phyloP scores from a whole-genome alignment of 176 grass and related monocot species.

The Thalia dealbata region DNA sequence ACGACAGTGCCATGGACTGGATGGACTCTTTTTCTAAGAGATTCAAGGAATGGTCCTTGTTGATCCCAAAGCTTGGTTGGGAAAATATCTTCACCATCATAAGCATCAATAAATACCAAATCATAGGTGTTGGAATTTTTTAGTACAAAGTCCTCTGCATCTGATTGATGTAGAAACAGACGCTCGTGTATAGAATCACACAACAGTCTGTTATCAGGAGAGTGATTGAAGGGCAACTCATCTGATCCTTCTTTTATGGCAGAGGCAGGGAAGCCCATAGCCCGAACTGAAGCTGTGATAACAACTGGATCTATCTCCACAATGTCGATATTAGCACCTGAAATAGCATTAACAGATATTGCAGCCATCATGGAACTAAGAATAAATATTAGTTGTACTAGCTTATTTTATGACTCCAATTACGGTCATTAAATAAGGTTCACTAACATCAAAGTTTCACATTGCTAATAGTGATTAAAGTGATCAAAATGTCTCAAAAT shows the following conservation, averaged over 20 bases:
- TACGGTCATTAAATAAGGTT: not conserved
- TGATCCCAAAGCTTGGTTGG: slow-evolving; percentile 74
- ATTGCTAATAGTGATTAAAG: not conserved
- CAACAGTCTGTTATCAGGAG: slow-evolving; percentile 32
- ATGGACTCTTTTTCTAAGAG: slow-evolving; percentile 52
- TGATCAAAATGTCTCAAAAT: not conserved
- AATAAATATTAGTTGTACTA: not conserved
- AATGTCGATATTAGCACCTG: slow-evolving; percentile 63
- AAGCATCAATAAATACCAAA: slow-evolving; percentile 78
- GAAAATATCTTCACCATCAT: slow-evolving; percentile 74
- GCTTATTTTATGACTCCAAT: not conserved
- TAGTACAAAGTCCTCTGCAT: slow-evolving; percentile 54
- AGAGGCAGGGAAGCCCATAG: slow-evolving; percentile 75
- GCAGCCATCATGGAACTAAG: too few relatives aligned
- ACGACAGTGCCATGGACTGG: slow-evolving; percentile 68
- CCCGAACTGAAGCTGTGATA: slow-evolving; percentile 52
- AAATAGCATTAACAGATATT: not conserved
- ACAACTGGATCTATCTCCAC: slow-evolving; percentile 92
- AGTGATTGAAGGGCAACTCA: not conserved
- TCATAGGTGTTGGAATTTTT: slow-evolving; percentile 39
- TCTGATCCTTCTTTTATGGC: slow-evolving; percentile 20
- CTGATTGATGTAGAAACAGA: slow-evolving; percentile 41
- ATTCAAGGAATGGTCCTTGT: slow-evolving; percentile 47
- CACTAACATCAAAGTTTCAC: not conserved
- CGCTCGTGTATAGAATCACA: slow-evolving; percentile 51